Base-by-base conservation (phyloP, 164 flowering plant species). In the Houttuynia cordata region DNA sequence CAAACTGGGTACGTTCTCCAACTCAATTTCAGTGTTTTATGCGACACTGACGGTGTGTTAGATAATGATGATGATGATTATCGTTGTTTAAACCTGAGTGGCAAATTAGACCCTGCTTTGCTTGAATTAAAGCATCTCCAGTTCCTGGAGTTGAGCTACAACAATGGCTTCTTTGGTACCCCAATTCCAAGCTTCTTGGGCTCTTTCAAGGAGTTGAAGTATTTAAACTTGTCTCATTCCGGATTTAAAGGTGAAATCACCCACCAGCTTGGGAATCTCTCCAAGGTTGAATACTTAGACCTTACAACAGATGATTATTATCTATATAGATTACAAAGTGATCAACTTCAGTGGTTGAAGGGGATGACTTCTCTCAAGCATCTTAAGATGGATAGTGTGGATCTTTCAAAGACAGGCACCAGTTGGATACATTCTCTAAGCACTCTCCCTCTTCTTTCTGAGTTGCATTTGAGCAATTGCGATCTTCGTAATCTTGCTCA, bases 231-330 rank as follows among this genome's bases (percentile, higher is more conserved):
- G n/a, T 50, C 57, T 1, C 18, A 15, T n/a, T 24, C 62, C 0
- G 61, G 50, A 25, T 58, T 64, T 50, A 13, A 14, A 5, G 62
- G 67, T 18, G 37, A 5, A 10, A 47, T 64, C 50, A 62, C 67
- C 34, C 62, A 20, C 50, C 67, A 64, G 15, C 61, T 64, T n/a
- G 57, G 67, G 20, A 64, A 64, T 51, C 49, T 64, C 18, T 57
- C 67, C 14, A 57, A 21, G n/a, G 50, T 64, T 24, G 49, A 53
- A 10, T 34, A 25, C 10, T 51, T 64, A 30, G 66, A 55, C 45
- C 3, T 63, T 21, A 5, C 25, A 53, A 7, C 7, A 23, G 24
- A 18, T 20, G 20, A 53, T 19, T 18, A 3, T 4, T 20, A 20
- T 8, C 56, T 53, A 19, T 53, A 53, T 4, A 8, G 21, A 8